phyloP scores from a whole-genome alignment of 495 filamentous ascomycete species.

The Chlorociboria aeruginascens region DNA sequence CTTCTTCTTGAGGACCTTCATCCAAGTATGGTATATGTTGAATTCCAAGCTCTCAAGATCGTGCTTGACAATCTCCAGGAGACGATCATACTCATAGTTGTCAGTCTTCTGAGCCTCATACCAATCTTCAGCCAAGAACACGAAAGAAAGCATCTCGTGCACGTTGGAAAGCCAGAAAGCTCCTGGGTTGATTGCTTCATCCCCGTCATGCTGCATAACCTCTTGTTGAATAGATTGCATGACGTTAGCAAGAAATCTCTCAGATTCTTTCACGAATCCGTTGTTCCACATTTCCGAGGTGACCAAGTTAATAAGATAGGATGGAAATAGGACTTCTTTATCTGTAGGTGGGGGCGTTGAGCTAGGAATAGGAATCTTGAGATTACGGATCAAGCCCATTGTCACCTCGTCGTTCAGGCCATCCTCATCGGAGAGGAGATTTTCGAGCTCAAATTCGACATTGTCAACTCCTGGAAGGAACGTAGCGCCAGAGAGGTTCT shows the following conservation, averaged over 20 bases:
- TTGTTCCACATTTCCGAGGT: slow-evolving; percentile 99
- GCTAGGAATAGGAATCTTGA: slow-evolving; percentile 84
- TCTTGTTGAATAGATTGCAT: slow-evolving; percentile 99
- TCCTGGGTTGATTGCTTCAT: slow-evolving; percentile 93
- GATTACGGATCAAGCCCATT: slow-evolving; percentile 86
- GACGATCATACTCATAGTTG: slow-evolving; percentile 96
- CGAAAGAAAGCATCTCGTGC: slow-evolving; percentile 99
- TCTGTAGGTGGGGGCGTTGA: slow-evolving; percentile 80
- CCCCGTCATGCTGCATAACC: slow-evolving; percentile 96
- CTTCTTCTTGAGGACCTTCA: slow-evolving; percentile 99
- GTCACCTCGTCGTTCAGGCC: slow-evolving; percentile 92
- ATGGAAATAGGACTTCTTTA: slow-evolving; percentile 97
- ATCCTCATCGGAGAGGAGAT: slow-evolving; percentile 87
- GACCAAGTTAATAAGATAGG: slow-evolving; percentile 97
- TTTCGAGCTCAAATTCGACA: slow-evolving; percentile 86
- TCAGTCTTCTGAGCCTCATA: slow-evolving; percentile 99
- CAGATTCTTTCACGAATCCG: slow-evolving; percentile 98
- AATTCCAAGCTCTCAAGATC: slow-evolving; percentile 97
- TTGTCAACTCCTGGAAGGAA: slow-evolving; percentile 75
- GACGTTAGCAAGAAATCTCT: slow-evolving; percentile 96
- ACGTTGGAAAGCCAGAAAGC: slow-evolving; percentile 99
- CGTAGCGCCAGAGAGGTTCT: slow-evolving; percentile 52
- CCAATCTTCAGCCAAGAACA: slow-evolving; percentile 98
- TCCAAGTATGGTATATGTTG: slow-evolving; percentile 99
- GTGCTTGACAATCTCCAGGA: slow-evolving; percentile 98